Conservation (phyloP, 2,329 filamentous ascomycete species). For the Stagonosporopsis cucurbitacearum region DNA sequence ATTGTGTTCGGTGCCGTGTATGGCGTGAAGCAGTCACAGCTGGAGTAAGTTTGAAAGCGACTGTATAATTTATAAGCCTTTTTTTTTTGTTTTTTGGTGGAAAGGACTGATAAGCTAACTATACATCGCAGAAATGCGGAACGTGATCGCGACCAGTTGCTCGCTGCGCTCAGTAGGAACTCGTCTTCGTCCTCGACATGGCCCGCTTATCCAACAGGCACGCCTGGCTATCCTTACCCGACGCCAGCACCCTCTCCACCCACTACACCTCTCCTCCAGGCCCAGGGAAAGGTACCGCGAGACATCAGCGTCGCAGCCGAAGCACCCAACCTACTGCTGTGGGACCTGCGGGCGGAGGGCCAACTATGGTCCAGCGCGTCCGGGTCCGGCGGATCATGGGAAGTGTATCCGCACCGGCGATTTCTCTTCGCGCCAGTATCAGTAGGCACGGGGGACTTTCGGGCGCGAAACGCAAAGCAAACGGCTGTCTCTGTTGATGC, state of each 20-base stretch:
- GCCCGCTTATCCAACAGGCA: not conserved
- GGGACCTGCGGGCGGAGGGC: slow-evolving; percentile 2
- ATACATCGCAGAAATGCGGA: not conserved
- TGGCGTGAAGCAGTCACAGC: not conserved
- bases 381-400: not conserved
- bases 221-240: not conserved
- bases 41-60: not conserved
- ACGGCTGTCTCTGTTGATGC: slow-evolving; percentile 15
- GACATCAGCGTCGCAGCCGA: slow-evolving; percentile 5
- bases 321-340: not conserved
- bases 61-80: too few species aligned
- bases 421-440: slow-evolving; percentile 16
- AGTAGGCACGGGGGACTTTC: slow-evolving; percentile 1
- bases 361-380: not conserved
- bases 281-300: not conserved
- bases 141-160: not conserved
- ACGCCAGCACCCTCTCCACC: not conserved
- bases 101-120: not conserved
- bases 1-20: slow-evolving; percentile 9
- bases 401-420: slow-evolving; percentile 2
- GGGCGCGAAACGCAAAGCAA: not conserved
- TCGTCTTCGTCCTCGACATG: not conserved
- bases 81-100: too few species aligned
- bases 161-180: not conserved
- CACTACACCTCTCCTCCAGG: not conserved